phyloP scores from a whole-genome alignment of 768 basidiomycete species.

The Guyanaporus albipodus region DNA sequence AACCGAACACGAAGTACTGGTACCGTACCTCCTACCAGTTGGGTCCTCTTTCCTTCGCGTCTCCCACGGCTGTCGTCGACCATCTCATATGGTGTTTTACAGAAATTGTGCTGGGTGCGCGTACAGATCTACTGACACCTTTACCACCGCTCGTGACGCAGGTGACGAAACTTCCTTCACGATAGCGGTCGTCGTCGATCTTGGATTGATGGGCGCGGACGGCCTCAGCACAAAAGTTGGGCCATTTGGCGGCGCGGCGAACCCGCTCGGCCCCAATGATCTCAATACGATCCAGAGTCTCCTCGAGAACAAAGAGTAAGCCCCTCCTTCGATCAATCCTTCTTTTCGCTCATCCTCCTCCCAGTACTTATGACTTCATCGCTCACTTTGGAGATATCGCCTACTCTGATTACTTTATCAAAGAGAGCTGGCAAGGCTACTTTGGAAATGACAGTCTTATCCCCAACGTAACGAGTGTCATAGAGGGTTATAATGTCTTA shows the following conservation, averaged over 20 bases:
- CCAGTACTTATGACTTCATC: slow-evolving; percentile 25
- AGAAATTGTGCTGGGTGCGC: slow-evolving; percentile 28
- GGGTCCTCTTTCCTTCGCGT: background rate
- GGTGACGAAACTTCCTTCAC: slow-evolving; percentile 20
- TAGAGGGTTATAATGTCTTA: slow-evolving; percentile 23
- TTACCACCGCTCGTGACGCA: slow-evolving; percentile 19
- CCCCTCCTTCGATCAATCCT: background rate
- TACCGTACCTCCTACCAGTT: slow-evolving; percentile 27
- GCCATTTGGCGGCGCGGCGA: slow-evolving; percentile 18
- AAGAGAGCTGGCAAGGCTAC: slow-evolving; percentile 30
- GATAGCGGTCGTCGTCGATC: slow-evolving; percentile 25
- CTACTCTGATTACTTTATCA: slow-evolving; percentile 28
- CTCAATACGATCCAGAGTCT: slow-evolving; percentile 30
- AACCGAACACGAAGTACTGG: slow-evolving; percentile 26
- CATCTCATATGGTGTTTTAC: background rate
- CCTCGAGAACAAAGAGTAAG: slow-evolving; percentile 26
- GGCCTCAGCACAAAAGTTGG: slow-evolving; percentile 30
- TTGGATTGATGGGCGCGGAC: slow-evolving; percentile 27
- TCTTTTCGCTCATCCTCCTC: background rate
- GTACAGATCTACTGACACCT: slow-evolving; percentile 23
- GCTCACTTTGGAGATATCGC: slow-evolving; percentile 27
- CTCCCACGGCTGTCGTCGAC: background rate
- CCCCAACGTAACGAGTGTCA: slow-evolving; percentile 22
- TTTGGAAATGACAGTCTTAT: slow-evolving; percentile 27
- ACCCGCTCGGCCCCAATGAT: slow-evolving; percentile 23